These are phyloP conservation scores for Acmispon strigosus DNA, from an alignment of 306 rosid genomes.

Conservation along the genomic window DNA sequence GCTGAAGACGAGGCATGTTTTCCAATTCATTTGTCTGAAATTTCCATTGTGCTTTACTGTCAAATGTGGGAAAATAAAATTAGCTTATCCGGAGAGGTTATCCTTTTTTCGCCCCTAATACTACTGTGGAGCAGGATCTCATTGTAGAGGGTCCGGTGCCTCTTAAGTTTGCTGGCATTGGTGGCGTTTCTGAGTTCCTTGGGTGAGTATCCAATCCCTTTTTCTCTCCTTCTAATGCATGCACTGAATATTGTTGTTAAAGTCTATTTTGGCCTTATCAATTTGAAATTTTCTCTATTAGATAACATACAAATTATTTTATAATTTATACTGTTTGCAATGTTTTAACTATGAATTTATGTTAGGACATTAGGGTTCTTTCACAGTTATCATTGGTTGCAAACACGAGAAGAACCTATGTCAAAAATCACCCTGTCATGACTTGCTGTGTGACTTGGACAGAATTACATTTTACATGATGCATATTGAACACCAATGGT, in stretches of 20 bases:
- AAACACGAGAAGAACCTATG: not conserved
- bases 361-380: not conserved
- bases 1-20: constrained; percentile 82
- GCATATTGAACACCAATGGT: not conserved
- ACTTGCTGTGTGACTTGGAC: not conserved
- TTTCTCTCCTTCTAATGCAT: not conserved
- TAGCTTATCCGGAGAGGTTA: constrained; percentile 13
- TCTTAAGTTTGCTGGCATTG: constrained; percentile 86
- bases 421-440: not conserved
- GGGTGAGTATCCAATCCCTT: constrained; percentile 47
- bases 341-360: not conserved
- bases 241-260: constrained; percentile 3
- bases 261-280: not conserved
- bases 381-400: not conserved
- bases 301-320: not conserved
- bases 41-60: constrained; percentile 2
- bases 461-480: not conserved
- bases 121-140: constrained; percentile 66
- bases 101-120: not conserved
- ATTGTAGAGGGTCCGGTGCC: constrained; percentile 76
- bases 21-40: constrained; percentile 8
- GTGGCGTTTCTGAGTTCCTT: constrained; percentile 84
- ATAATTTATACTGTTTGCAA: not conserved
- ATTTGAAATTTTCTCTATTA: not conserved
- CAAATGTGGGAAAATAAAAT: not conserved